phyloP scores from a whole-genome alignment of 495 filamentous ascomycete species.

The Podospora fimiseda region DNA sequence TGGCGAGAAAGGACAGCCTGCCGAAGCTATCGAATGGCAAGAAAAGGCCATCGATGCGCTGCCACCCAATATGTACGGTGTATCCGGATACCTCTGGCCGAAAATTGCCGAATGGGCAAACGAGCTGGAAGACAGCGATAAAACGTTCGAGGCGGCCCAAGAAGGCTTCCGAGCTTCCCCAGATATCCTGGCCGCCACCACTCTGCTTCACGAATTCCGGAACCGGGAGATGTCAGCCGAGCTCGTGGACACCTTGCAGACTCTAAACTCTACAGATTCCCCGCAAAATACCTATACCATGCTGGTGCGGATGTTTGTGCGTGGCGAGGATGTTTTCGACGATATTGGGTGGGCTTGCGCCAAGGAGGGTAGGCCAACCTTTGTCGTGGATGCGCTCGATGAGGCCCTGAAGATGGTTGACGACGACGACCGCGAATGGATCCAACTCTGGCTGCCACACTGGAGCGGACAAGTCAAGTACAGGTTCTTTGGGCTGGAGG shows the following conservation, averaged over 20 bases:
- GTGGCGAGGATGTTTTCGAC: neutral
- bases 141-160: neutral
- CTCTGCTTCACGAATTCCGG: neutral
- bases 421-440: neutral
- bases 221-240: neutral
- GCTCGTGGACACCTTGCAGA: neutral
- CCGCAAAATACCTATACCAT: neutral
- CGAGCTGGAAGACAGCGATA: neutral
- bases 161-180: constrained; percentile 1
- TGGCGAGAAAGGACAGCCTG: neutral
- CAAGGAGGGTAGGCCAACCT: neutral
- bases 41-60: constrained; percentile 12
- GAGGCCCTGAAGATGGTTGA: constrained; percentile 6
- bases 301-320: constrained; percentile 1
- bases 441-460: constrained; percentile 8
- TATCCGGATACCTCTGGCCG: constrained; percentile 6
- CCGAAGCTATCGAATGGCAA: constrained; percentile 9
- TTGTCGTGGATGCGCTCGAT: constrained; percentile 8
- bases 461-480: constrained; percentile 3
- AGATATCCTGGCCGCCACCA: constrained; percentile 1
- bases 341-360: constrained; percentile 7
- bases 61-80: neutral
- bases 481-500: constrained; percentile 4
- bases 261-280: neutral
- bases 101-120: constrained; percentile 4